phyloP scores from a whole-genome alignment of 441 rosid genomes.

The Theobroma grandiflorum region DNA sequence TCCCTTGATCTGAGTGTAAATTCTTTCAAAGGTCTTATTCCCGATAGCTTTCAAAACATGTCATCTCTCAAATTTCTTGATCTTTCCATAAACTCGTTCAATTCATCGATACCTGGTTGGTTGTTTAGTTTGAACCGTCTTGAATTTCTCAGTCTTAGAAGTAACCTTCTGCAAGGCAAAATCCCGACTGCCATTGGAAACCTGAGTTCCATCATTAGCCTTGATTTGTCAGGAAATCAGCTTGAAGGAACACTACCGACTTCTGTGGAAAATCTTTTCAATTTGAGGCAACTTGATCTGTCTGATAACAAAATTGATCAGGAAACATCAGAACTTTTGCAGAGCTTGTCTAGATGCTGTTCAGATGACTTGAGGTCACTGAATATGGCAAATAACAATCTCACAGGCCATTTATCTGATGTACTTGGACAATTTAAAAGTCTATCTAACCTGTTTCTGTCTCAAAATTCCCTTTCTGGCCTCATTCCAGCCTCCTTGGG shows the following conservation, averaged over 20 bases:
- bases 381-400: not conserved
- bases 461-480: conserved; percentile 7
- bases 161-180: not conserved
- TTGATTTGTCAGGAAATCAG: conserved; percentile 11
- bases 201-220: conserved; percentile 12
- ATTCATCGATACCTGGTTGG: conserved; percentile 7
- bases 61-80: conserved; percentile 11
- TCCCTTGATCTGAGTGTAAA: not conserved
- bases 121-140: conserved; percentile 13
- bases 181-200: conserved; percentile 5
- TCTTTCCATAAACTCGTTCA: not conserved
- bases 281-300: conserved; percentile 10
- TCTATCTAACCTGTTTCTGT: not conserved
- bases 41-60: not conserved
- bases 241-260: conserved; percentile 2
- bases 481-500: not conserved
- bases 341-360: conserved; percentile 3
- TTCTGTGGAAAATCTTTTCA: conserved; percentile 1
- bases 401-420: conserved; percentile 2
- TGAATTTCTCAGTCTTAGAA: not conserved
- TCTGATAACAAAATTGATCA: not conserved
- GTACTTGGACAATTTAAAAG: not conserved
- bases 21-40: not conserved
- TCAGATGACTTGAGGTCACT: not conserved
- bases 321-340: conserved; percentile 13